Evolutionary conservation across 169 alveolate genomes (phyloP).

Genomic region (Plasmodium inui): DNA sequence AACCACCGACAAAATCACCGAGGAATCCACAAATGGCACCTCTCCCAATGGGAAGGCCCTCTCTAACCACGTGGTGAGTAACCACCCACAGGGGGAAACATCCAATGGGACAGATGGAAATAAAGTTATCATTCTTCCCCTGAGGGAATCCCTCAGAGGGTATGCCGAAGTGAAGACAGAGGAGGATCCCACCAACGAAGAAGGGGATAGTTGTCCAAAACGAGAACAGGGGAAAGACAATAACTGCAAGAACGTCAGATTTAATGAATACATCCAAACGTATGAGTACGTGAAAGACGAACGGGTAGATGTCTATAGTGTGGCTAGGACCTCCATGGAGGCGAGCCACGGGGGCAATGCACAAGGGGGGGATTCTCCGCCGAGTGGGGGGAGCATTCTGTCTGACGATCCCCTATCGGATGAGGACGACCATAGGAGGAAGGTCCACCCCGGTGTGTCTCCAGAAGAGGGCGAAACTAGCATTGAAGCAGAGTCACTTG

Average conservation of each 20-base stretch:
- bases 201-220: neutral
- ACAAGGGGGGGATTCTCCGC: neutral
- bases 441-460: neutral
- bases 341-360: neutral
- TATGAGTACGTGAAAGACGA: conserved; percentile 22
- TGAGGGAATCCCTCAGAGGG: neutral
- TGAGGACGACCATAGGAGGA: neutral
- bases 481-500: neutral
- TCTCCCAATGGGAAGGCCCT: neutral
- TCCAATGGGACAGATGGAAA: neutral
- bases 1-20: neutral
- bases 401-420: neutral
- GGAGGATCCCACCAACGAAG: neutral
- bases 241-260: conserved; percentile 15
- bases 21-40: neutral
- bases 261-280: conserved; percentile 16
- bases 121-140: neutral
- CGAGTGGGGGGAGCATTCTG: neutral
- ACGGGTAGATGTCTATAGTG: neutral
- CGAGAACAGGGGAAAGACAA: neutral
- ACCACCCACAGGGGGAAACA: neutral
- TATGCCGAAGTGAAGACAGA: neutral
- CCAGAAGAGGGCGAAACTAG: neutral
- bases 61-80: neutral
- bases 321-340: neutral